phyloP scores from a whole-genome alignment of 2,329 filamentous ascomycete species.

The Thyridium curvatum region DNA sequence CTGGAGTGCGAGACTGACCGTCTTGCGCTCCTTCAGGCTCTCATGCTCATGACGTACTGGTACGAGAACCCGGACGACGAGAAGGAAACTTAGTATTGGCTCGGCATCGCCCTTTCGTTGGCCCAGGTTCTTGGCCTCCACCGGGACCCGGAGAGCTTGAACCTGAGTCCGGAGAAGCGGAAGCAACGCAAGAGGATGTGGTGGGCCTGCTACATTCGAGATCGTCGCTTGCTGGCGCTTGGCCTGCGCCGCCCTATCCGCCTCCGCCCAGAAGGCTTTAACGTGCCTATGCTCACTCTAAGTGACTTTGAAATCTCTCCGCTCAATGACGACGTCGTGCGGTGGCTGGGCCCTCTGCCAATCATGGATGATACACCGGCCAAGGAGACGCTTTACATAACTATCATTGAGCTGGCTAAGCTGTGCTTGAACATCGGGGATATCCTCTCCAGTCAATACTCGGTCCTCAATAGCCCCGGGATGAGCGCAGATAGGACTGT shows the following conservation, averaged over 20 bases:
- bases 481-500: background rate
- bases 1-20: conserved; percentile 65
- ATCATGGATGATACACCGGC: no score
- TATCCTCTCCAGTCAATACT: conserved; percentile 59
- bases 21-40: conserved; percentile 57
- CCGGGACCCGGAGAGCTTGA: conserved; percentile 55
- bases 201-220: conserved; percentile 66
- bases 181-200: conserved; percentile 63
- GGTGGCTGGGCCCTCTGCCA: no score
- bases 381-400: conserved; percentile 18
- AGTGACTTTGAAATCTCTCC: conserved; percentile 52
- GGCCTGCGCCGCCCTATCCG: conserved; percentile 62
- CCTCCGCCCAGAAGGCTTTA: conserved; percentile 61
- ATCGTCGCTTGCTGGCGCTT: conserved; percentile 59
- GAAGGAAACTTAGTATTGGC: conserved; percentile 68
- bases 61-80: conserved; percentile 65
- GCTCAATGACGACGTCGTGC: no score
- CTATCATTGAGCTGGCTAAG: conserved; percentile 64
- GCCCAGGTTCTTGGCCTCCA: conserved; percentile 65
- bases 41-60: conserved; percentile 64
- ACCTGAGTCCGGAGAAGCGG: conserved; percentile 48
- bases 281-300: conserved; percentile 59
- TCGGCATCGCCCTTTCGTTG: conserved; percentile 61
- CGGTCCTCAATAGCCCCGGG: conserved; percentile 1
- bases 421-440: conserved; percentile 60